Conservation (phyloP, 345 rosid genomes). For the Gossypium raimondii region DNA sequence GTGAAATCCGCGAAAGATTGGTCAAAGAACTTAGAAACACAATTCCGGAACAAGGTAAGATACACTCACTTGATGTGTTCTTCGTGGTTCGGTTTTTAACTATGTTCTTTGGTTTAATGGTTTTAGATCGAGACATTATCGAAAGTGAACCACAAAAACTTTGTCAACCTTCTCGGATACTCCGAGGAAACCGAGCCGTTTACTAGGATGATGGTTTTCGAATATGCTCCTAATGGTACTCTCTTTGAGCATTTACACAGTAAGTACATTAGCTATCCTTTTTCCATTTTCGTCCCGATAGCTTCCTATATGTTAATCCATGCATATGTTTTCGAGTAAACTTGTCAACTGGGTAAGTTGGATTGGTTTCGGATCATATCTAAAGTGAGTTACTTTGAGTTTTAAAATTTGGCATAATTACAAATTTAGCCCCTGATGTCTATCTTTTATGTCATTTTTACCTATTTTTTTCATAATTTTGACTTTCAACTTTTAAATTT, state of each 20-base stretch:
- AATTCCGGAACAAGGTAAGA: slow-evolving; percentile 78
- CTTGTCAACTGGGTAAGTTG: no score
- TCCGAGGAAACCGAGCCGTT: slow-evolving; percentile 83
- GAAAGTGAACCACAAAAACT: slow-evolving; percentile 89
- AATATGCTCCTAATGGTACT: slow-evolving; percentile 93
- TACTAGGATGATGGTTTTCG: slow-evolving; percentile 97
- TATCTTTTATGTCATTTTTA: no score
- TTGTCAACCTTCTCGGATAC: slow-evolving; percentile 80
- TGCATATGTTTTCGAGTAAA: neutral
- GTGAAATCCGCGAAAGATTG: slow-evolving; percentile 55
- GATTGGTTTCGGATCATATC: no score
- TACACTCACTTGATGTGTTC: neutral
- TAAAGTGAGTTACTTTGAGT: no score
- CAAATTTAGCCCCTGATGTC: no score
- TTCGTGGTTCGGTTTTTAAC: slow-evolving; percentile 6
- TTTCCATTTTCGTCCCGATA: neutral
- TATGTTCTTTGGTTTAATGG: slow-evolving; percentile 7
- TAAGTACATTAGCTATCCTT: slow-evolving; percentile 30
- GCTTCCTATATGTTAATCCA: neutral
- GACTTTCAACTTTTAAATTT: no score
- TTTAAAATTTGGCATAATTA: no score
- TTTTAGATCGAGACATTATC: slow-evolving; percentile 76
- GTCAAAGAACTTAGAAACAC: slow-evolving; percentile 63
- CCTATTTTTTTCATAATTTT: no score
- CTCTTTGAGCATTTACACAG: slow-evolving; percentile 89